Evolutionary conservation across 2,329 filamentous ascomycete species (phyloP).

Genomic region (Aspergillus viridinutans): DNA sequence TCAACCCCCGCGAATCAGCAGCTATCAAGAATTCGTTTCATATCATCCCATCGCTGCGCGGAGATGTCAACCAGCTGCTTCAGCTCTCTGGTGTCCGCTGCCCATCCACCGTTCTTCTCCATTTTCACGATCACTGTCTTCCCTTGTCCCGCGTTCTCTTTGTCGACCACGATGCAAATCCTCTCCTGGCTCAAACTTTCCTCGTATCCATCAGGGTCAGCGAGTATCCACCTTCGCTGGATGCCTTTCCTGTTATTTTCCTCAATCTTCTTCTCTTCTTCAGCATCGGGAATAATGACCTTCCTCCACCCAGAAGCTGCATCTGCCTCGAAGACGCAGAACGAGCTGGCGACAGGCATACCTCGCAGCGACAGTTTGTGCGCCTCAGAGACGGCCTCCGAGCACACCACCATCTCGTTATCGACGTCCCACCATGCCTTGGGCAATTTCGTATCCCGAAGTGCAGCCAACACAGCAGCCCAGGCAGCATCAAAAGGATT

Average conservation of each 20-base stretch:
- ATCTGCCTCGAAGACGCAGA: constrained; percentile 69
- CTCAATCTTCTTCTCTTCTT: constrained; percentile 34
- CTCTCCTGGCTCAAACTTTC: constrained; percentile 77
- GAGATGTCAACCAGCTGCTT: constrained; percentile 57
- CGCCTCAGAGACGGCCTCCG: constrained; percentile 53
- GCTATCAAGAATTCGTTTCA: constrained; percentile 41
- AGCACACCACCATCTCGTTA: constrained; percentile 73
- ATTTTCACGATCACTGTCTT: constrained; percentile 59
- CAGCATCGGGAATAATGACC: constrained; percentile 31
- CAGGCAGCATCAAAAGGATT: constrained; percentile 90
- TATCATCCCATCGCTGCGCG: constrained; percentile 61
- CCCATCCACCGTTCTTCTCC: constrained; percentile 77
- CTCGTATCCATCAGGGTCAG: constrained; percentile 87
- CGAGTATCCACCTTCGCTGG: constrained; percentile 63
- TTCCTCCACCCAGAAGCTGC: constrained; percentile 36
- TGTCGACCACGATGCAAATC: constrained; percentile 78
- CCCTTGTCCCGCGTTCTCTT: constrained; percentile 42
- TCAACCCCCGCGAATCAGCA: constrained; percentile 18
- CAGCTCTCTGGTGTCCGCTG: constrained; percentile 62
- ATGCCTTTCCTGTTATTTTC: constrained; percentile 41
- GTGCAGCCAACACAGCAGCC: constrained; percentile 75
- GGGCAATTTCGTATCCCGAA: constrained; percentile 73
- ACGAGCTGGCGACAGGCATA: constrained; percentile 72
- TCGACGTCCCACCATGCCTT: constrained; percentile 80
- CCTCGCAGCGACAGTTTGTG: constrained; percentile 57